Base-by-base conservation (phyloP, 768 basidiomycete genomes). In the Collybia nuda region DNA sequence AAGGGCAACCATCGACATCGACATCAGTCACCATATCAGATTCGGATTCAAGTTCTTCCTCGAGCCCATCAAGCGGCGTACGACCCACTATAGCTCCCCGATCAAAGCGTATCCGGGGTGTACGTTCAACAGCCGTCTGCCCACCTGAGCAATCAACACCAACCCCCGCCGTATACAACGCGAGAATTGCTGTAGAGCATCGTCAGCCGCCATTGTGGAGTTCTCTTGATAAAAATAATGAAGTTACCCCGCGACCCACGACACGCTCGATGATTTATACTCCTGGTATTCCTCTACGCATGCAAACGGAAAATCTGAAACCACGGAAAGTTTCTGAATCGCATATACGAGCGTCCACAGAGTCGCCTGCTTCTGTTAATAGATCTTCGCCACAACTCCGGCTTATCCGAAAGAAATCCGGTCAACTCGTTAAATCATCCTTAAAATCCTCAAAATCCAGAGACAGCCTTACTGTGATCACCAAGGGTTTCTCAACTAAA, bases 361-460 rank as follows among this genome's bases (percentile, higher is more conserved):
- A 58, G n/a, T 49, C 55, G 22, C 54, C 60, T 8, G 55, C 55
- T 35, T 51, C 57, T 19, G 61, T 66, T 46, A 56, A 62, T 7
- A 52, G 66, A 47, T 58, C 56, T 50, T 59, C 56, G 39, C 55
- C 67, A 39, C 66, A 71, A 52, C 63, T 78, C 17, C 70, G 75
- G 45, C 72, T 88, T 46, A 73, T 92, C 28, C 84, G 93, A 53
- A 98, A 98, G 69, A 98, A 97, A 70, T 92, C 91, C 12, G 95
- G 96, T 32, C 90, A 97, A 69, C 84, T 90, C 4, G 83, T 98
- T 62, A 94, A 93, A 67, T 85, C 93, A 2, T 93, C 94, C 2
- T 78, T 98, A 56, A 98, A 97, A 71, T 74, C 81, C 11, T 76
- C 84, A 21, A 75, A 78, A 50, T 78, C 77, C 43, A 70, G 76